Evolutionary conservation across 495 filamentous ascomycete genomes (phyloP), one percentile per base, ranked within the genome.

Genomic region (Extremus antarcticus): DNA sequence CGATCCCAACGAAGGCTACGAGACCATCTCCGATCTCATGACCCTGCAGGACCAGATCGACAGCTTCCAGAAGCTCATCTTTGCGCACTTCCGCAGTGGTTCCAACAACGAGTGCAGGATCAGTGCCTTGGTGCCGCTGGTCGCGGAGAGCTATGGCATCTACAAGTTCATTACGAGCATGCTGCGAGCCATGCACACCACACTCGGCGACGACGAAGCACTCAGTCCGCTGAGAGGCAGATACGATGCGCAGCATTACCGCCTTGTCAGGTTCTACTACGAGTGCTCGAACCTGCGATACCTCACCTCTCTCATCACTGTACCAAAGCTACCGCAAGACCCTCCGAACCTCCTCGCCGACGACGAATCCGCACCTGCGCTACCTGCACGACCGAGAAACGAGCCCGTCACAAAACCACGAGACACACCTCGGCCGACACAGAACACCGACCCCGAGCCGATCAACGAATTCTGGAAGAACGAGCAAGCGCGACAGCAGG

Each of bases 381-480:
- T 97, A 51, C 92, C 94, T 0, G 81, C 79, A 20, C 81, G 92
- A 38, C 92, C 92, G 2, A 65, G 73, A 9, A 86, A 80, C 67
- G 81, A 83, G 50, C 45, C 48, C 1, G 58, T 77, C 46, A 82
- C 85, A 63, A 82, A 84, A 43, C 76, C 80, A 3, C 74, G 80
- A 58, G 74, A 72, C 52, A 74, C 79, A 50, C 82, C 88, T 11
- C 78, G 80, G 1, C 85, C 85, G 17, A 83, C 82, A 13, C 68
- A 45, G 23, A 24, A 55, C 24, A 46, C 80, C 38, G 92, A 97
- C 61, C 92, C 92, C 7, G 92, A 94, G 63, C 87, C 94, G 17
- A 97, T 98, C 65, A 86, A 84, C 54, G 94, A 97, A 65, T 98
- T 98, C 68, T 98, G 92, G 92, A 90, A 90, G 68, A 90, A 82